Base-by-base conservation (phyloP, 106 monocot genomes). In the Platanthera zijinensis region DNA sequence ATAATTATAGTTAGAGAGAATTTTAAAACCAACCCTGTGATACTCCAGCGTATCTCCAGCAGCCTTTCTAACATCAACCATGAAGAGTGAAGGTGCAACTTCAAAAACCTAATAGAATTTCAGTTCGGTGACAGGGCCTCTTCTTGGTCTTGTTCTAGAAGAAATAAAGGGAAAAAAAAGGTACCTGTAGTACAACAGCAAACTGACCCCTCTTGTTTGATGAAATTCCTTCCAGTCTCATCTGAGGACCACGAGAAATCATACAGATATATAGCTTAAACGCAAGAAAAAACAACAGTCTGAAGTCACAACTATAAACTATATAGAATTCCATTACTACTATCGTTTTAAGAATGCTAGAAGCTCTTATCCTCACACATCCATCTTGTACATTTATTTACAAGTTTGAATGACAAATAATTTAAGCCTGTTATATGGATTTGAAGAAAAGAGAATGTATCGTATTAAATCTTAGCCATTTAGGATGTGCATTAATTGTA, bases 31-130 rank as follows among this genome's bases (percentile, higher is more conserved):
- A 47, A 96, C 96, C 93, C 80, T 91, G 84, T 93, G 96, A 85
- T 96, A 96, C 77, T 96, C 90, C 48, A 91, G 78, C 69, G 90
- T 90, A 74, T 96, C 93, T 25, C 96, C 96, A 67, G 93, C 85
- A 81, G 89, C 93, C 78, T 87, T 93, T 45, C 96, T 87, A 52
- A 96, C 90, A 83, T 96, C 93, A 68, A 90, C 86, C 96, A 96
- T 96, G 82, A 90, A 96, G 25, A 96, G 86, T 53, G 96, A 90
- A 69, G 88, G 85, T 3, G 89, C 96, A 68, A 96, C 96, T 93
- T 96, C 89, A 72, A 79, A 96, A 79, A 96, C 90, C 96, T 95
- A 86, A 18, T 22, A 57, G 75, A 48, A 77, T 52, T 28, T 63
- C 11, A 10, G 45, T 48, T 18, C 13, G 7, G 2, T 12, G 50